These are phyloP conservation scores for Micractinium conductrix DNA, from an alignment of 139 green algal species.

Conservation along the genomic window DNA sequence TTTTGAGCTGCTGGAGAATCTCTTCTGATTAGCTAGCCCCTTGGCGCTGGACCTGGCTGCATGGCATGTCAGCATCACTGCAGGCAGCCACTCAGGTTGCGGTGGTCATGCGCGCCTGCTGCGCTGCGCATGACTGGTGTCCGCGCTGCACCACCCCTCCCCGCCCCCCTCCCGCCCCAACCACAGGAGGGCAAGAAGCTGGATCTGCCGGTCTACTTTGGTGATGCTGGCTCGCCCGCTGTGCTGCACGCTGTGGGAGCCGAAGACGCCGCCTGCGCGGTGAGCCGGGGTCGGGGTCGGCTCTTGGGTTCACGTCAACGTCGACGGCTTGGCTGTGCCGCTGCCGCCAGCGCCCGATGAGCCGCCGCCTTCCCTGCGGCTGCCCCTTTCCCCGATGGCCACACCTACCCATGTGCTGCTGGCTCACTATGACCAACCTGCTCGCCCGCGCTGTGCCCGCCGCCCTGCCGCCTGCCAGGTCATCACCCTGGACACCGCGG, in stretches of 20 bases:
- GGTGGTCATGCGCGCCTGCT: neutral
- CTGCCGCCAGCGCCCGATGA: neutral
- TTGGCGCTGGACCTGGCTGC: too few species aligned
- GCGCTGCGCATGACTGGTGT: neutral
- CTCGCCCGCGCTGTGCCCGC: neutral
- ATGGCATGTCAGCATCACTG: too few species aligned
- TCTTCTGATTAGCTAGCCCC: too few species aligned
- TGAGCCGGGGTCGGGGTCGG: slow-evolving; percentile 68
- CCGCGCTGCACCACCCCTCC: neutral
- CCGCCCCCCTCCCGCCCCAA: neutral
- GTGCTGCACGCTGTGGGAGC: slow-evolving; percentile 87
- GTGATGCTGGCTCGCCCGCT: slow-evolving; percentile 86
- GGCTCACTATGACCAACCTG: neutral
- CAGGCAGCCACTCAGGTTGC: too few species aligned
- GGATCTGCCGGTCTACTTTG: slow-evolving; percentile 98
- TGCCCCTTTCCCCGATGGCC: neutral
- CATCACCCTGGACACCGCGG: slow-evolving; percentile 34
- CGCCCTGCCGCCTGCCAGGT: neutral
- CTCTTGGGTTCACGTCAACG: slow-evolving; percentile 68
- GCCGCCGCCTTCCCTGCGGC: neutral
- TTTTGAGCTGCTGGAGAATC: too few species aligned
- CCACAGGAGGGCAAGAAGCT: slow-evolving; percentile 68
- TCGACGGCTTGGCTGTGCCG: neutral
- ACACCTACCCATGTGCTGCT: neutral
- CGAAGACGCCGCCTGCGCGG: slow-evolving; percentile 84